Evolutionary conservation across 345 rosid species (phyloP), one percentile per base, ranked within the genome.

Genomic region (Geranium rotundifolium): DNA sequence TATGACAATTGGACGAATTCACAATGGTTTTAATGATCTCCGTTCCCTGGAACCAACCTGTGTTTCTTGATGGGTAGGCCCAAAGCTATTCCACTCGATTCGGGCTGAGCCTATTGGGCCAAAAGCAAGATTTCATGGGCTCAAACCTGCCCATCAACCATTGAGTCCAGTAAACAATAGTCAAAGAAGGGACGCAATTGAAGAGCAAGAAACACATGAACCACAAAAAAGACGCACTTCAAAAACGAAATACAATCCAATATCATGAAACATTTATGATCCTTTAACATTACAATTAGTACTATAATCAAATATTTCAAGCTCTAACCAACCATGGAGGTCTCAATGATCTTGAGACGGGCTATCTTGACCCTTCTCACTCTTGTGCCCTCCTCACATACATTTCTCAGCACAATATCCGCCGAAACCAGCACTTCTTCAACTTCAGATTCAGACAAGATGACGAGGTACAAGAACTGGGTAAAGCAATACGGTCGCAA

Each of bases 391-490:
- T 41, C 9, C 12, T 41, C 9, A n/a, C n/a, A n/a, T n/a, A 6
- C 50, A 41, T 9, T 41, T 4, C 10, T 4, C 14, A 41, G 50
- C 50, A 41, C 50, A 41, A 41, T 9, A 6, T 41, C 50, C 14
- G 50, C 50, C n/a, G n/a, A n/a, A n/a, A 13, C 5, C 5, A 41
- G 14, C 13, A 12, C 5, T 1, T 1, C 50, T 41, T 41, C 50
- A 1, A 4, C 50, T 31, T 2, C 37, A 3, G 7, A 31, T 7
- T 31, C 37, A 3, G 50, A 20, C 63, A 55, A 73, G 75, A 23
- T 62, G 56, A n/a, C 37, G 37, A 64, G 73, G 75, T 80, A 77
- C 19, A 61, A 72, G 56, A 56, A 67, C 16, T 80, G 87, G 87
- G 64, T 80, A 73, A 50, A 56, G 18, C 66, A 10, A 54, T 59